Evolutionary conservation across 768 basidiomycete species (phyloP), one percentile per base, ranked within the genome.

Genomic region (Austroboletus eburneus): DNA sequence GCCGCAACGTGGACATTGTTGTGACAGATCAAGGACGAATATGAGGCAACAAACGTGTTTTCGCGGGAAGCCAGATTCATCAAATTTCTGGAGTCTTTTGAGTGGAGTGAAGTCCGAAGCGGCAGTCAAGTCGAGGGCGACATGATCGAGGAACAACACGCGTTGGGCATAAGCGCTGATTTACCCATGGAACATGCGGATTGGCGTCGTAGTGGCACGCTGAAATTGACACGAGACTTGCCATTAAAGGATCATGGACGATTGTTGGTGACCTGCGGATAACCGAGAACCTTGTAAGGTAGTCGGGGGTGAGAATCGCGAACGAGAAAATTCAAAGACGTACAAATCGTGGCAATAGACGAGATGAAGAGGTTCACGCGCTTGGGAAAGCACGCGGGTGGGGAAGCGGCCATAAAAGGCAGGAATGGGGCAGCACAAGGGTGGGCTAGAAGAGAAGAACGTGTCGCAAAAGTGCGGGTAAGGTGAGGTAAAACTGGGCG

Each of bases 1-100:
- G 69, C 68, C 74, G 83, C 86, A 87, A 87, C 84, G 86, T 86
- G 86, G 76, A 71, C 70, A 68, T 71, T 73, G 76, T 75, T 62
- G 57, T 61, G 78, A 82, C 76, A 75, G 78, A 85, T 79, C 80
- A 80, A 79, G 76, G 70, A 77, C 32, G 79, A 79, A 76, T 77
- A 73, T 71, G 74, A 75, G 70, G 75, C 73, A 72, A 67, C 65
- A 66, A 83, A 86, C 85, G 83, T 87, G 85, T 76, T 72, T 69
- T 67, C 69, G 64, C 65, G 69, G 79, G 80, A 83, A 84, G 79
- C 66, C 73, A 78, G 74, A 73, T 76, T 75, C 75, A 74, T 75
- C 72, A 72, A 72, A 66, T 62, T 65, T 61, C 71, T 69, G 72
- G 71, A 72, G 72, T 65, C 69, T 77, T 79, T 78, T 75, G 70